Base-by-base conservation (phyloP, 1,139 yeast species). In the Casaregolazyma suthepensis region DNA sequence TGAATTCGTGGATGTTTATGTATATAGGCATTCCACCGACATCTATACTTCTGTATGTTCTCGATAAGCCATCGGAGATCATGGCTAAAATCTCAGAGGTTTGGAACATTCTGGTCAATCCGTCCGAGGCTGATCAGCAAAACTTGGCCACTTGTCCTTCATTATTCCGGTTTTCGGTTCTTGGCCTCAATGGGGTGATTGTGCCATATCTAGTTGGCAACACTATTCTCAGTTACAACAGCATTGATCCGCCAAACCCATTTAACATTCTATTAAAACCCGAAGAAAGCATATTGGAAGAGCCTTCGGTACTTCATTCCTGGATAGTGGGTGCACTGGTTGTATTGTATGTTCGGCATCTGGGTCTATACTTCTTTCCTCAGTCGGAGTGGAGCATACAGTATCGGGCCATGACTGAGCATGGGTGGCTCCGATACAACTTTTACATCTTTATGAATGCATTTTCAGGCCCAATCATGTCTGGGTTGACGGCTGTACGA, bases 381-480 rank as follows among this genome's bases (percentile, higher is more conserved):
- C 44, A 58, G 31, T 49, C 54, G 10, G 17, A 44, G 5, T 37
- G 52, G 7, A 54, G 56, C 5, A 52, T 44, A 17, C 45, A 48
- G 20, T 57, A 52, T 43, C 43, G 53, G 38, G 46, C 50, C 7
- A 48, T 57, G 55, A 17, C 50, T 4, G 51, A 48, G 26, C 45
- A 53, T 18, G 62, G 62, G 5, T 57, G 60, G 60, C 20, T 50
- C 17, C 45, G 55, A n/a, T 59, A 59, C 45, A 55, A 60, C 38
- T 19, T 51, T 2, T 23, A 49, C 29, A 47, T 54, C 13, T 55
- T 55, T 2, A 22, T 45, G 29, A 29, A 38, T n/a, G 55, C 54
- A 22, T 59, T 58, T 31, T 48, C 51, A 13, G 42, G 46, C 9
- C 56, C 57, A 5, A 48, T 44, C 1, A 17, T 45, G 1, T 26